Evolutionary conservation across 1,284 basidiomycete genomes (phyloP).

Genomic region (Fomitopsis betulina): DNA sequence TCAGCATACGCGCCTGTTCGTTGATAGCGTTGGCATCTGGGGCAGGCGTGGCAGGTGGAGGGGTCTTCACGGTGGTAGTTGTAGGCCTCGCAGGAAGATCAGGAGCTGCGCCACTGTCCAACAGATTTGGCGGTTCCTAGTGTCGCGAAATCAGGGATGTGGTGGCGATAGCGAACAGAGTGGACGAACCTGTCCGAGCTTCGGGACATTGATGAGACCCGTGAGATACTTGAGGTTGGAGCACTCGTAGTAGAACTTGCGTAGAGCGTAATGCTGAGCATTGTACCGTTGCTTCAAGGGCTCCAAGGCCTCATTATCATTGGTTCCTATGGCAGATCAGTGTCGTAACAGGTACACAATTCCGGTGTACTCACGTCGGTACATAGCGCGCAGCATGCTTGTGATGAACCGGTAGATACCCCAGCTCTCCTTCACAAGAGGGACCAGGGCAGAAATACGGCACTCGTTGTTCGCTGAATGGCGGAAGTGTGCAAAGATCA

Average conservation of each 20-base stretch:
- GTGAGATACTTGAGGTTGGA: slow-evolving; percentile 96
- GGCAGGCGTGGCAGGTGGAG: slow-evolving; percentile 63
- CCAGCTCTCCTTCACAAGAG: slow-evolving; percentile 95
- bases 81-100: slow-evolving; percentile 86
- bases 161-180: neutral
- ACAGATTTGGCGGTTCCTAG: slow-evolving; percentile 91
- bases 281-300: slow-evolving; percentile 83
- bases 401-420: slow-evolving; percentile 97
- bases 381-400: slow-evolving; percentile 94
- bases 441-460: slow-evolving; percentile 89
- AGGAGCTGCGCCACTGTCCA: slow-evolving; percentile 79
- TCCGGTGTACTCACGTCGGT: slow-evolving; percentile 60
- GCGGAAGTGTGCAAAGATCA: slow-evolving; percentile 90
- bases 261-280: slow-evolving; percentile 84
- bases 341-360: neutral
- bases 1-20: slow-evolving; percentile 93
- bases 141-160: slow-evolving; percentile 4
- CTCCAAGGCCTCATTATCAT: slow-evolving; percentile 81
- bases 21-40: slow-evolving; percentile 78
- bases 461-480: slow-evolving; percentile 93
- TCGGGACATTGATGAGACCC: slow-evolving; percentile 93
- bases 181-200: slow-evolving; percentile 75
- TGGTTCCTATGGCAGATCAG: slow-evolving; percentile 60
- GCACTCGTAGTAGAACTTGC: slow-evolving; percentile 97
- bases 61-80: slow-evolving; percentile 49